These are phyloP conservation scores for Fusarium sp. DNA, from an alignment of 2,329 filamentous ascomycete genomes.

Conservation along the genomic window DNA sequence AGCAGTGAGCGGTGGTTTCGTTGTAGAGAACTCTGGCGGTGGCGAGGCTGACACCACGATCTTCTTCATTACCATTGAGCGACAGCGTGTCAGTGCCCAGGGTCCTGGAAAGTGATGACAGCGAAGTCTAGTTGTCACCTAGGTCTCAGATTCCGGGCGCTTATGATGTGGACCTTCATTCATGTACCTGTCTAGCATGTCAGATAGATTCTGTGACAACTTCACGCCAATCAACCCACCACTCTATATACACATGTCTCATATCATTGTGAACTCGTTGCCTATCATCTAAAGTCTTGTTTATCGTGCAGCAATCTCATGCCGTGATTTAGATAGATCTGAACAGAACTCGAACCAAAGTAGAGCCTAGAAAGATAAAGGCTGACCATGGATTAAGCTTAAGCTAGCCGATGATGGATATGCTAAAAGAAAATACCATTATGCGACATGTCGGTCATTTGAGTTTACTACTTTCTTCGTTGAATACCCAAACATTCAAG, in stretches of 20 bases:
- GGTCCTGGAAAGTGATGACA: not conserved
- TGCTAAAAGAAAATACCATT: not conserved
- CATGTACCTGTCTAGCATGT: not conserved
- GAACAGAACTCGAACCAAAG: not conserved
- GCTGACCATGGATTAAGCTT: fast-evolving
- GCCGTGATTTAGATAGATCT: not conserved
- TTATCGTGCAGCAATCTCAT: too few relatives aligned
- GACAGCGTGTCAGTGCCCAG: not conserved
- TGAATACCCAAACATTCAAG: conserved; percentile 37
- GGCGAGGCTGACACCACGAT: not conserved
- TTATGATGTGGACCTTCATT: not conserved
- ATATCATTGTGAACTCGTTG: not conserved
- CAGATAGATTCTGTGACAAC: not conserved
- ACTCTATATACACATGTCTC: not conserved
- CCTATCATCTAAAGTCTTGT: too few relatives aligned
- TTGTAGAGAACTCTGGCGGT: not conserved
- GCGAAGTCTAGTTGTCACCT: not conserved
- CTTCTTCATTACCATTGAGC: not conserved
- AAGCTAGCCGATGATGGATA: not conserved
- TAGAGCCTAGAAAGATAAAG: not conserved
- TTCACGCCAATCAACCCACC: not conserved
- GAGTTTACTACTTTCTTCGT: not conserved
- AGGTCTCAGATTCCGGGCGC: not conserved
- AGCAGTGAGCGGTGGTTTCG: not conserved
- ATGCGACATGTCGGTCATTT: not conserved